Percentiles rank a stretch among this genome's conserved stretches.
Evolutionary conservation across 2,329 filamentous ascomycete genomes (phyloP).

Genomic region (Ceratocystis destructans): DNA sequence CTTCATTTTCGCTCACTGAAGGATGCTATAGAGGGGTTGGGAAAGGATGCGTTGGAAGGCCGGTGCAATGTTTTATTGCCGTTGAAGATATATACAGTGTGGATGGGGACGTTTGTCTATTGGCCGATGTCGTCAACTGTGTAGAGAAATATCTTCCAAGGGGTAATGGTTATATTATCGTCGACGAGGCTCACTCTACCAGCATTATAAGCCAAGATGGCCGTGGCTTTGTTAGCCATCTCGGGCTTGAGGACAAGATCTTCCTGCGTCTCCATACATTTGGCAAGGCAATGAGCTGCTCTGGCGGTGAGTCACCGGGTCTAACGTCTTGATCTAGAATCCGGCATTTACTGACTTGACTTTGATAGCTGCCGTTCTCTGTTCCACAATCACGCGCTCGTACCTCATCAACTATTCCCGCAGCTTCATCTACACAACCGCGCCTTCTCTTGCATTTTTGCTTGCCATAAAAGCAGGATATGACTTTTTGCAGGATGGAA

Average conservation of each 20-base stretch:
- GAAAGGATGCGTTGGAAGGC: constrained; percentile 27
- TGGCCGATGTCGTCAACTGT: constrained; percentile 44
- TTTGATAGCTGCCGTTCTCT: constrained; percentile 41
- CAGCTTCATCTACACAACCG: constrained; percentile 62
- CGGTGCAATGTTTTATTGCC: constrained; percentile 48
- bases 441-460: constrained; percentile 48
- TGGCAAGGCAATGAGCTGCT: constrained; percentile 53
- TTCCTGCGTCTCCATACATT: constrained; percentile 51
- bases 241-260: constrained; percentile 41
- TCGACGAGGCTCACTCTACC: constrained; percentile 56
- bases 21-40: constrained; percentile 24
- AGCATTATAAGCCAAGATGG: constrained; percentile 45
- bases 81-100: constrained; percentile 67
- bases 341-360: constrained; percentile 18
- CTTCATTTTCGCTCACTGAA: background rate
- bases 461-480: constrained; percentile 46
- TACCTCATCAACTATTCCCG: constrained; percentile 66
- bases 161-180: constrained; percentile 47
- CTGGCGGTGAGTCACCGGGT: constrained; percentile 44
- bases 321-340: background rate
- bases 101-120: constrained; percentile 61
- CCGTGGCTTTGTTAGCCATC: constrained; percentile 42
- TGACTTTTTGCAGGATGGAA: constrained; percentile 38
- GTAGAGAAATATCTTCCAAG: constrained; percentile 42
- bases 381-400: constrained; percentile 41